phyloP scores from a whole-genome alignment of 2,329 filamentous ascomycete genomes.

The Pseudopithomyces chartarum region DNA sequence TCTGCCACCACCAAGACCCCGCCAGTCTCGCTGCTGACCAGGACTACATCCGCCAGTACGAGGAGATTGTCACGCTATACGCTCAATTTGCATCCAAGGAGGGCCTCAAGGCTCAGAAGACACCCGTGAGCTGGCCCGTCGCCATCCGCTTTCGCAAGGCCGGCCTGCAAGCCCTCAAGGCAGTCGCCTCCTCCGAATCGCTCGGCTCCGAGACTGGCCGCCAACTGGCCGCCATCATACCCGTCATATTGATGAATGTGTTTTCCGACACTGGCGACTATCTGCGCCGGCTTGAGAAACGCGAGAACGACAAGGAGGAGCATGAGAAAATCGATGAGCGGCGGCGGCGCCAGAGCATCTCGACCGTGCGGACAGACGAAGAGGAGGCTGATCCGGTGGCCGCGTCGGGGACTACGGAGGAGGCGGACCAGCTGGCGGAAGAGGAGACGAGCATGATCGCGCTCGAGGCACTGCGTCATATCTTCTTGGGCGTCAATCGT shows the following conservation, averaged over 20 bases:
- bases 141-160: constrained; percentile 65
- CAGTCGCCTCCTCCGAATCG: constrained; percentile 78
- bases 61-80: constrained; percentile 79
- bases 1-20: constrained; percentile 87
- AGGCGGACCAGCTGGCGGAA: constrained; percentile 88
- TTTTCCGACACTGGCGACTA: constrained; percentile 75
- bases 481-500: constrained; percentile 82
- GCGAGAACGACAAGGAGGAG: constrained; percentile 71
- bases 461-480: constrained; percentile 81
- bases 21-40: constrained; percentile 85
- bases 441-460: constrained; percentile 86
- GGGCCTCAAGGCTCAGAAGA: constrained; percentile 42
- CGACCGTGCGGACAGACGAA: constrained; percentile 75
- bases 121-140: constrained; percentile 69
- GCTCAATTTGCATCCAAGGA: constrained; percentile 76
- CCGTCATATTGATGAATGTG: constrained; percentile 84
- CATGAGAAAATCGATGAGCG: constrained; percentile 66
- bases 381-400: constrained; percentile 69
- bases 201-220: constrained; percentile 75
- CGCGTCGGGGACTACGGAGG: constrained; percentile 78
- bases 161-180: constrained; percentile 73
- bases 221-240: constrained; percentile 79
- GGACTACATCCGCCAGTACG: constrained; percentile 80
- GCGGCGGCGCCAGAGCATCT: constrained; percentile 75
- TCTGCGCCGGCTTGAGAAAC: constrained; percentile 69